Percentiles rank a stretch among this genome's conserved stretches.
phyloP scores from a whole-genome alignment of 2,329 filamentous ascomycete genomes.

The Trichoderma lentiforme region DNA sequence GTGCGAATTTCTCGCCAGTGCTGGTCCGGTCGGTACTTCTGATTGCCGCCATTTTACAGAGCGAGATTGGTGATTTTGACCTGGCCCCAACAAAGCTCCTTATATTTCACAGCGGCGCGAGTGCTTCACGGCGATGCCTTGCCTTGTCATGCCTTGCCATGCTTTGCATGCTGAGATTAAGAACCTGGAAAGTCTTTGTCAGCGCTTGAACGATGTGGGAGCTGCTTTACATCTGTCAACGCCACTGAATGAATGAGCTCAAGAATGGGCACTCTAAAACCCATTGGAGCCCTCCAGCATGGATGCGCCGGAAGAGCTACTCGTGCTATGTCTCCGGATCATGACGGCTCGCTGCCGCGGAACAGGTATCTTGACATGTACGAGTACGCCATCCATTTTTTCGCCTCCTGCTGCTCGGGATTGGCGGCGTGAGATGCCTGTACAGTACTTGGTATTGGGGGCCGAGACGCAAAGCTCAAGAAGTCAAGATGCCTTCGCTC shows the following conservation, averaged over 20 bases:
- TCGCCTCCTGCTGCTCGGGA: not conserved
- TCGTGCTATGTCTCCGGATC: not conserved
- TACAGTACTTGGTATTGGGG: not conserved
- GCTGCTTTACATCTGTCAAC: not conserved
- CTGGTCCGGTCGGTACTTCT: not conserved
- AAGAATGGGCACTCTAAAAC: not conserved
- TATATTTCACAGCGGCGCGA: not conserved
- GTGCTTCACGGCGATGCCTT: not conserved
- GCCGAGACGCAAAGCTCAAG: not conserved
- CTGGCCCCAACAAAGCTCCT: not conserved
- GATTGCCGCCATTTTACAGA: not conserved
- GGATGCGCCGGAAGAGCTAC: slow-evolving; percentile 11
- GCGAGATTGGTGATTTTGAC: slow-evolving; percentile 10
- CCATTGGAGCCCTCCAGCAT: not conserved
- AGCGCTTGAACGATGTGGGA: not conserved
- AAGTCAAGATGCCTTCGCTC: not conserved
- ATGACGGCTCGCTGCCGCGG: slow-evolving; percentile 10
- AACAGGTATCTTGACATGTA: not conserved
- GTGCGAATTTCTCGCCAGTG: not conserved
- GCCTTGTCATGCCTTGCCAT: not conserved
- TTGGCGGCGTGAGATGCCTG: not conserved
- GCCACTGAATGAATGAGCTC: not conserved
- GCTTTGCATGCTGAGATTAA: not conserved
- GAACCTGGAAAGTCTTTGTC: not conserved
- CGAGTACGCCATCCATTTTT: not conserved